These are phyloP conservation scores for Eucommia ulmoides DNA, from an alignment of 257 asterid genomes.

Conservation along the genomic window DNA sequence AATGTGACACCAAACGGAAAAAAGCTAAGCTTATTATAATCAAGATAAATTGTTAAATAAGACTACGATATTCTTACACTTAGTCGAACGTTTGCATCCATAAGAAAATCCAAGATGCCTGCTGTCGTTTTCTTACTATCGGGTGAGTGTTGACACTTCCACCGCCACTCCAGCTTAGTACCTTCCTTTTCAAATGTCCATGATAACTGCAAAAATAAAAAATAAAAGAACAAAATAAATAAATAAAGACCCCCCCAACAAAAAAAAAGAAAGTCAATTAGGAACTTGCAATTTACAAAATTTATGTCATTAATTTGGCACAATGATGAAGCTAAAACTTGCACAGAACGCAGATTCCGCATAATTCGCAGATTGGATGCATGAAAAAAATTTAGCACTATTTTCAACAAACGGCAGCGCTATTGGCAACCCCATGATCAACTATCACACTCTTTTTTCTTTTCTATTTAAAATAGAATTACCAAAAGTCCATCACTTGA, in stretches of 20 bases:
- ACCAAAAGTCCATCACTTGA: too few relatives aligned
- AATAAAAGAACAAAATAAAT: slow-evolving; percentile 1
- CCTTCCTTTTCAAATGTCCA: slow-evolving; percentile 94
- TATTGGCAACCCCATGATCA: background rate
- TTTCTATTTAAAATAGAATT: background rate
- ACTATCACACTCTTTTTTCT: background rate
- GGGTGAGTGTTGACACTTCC: slow-evolving; percentile 72
- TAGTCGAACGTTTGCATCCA: slow-evolving; percentile 82
- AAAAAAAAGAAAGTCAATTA: background rate
- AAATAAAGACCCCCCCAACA: background rate
- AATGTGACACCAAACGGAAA: too few relatives aligned
- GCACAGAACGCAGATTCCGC: background rate
- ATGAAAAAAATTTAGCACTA: background rate
- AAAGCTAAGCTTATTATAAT: too few relatives aligned
- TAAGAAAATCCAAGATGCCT: slow-evolving; percentile 72
- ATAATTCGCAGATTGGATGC: background rate
- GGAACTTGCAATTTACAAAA: background rate
- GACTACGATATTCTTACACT: slow-evolving; percentile 48
- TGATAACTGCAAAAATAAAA: slow-evolving; percentile 51
- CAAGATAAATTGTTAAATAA: too few relatives aligned
- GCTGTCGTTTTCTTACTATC: slow-evolving; percentile 50
- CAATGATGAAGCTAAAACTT: background rate
- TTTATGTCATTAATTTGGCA: background rate
- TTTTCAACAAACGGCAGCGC: background rate
- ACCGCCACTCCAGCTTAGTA: slow-evolving; percentile 89